These are phyloP conservation scores for Fusarium dimerum DNA, from an alignment of 2,329 filamentous ascomycete species.

Conservation along the genomic window DNA sequence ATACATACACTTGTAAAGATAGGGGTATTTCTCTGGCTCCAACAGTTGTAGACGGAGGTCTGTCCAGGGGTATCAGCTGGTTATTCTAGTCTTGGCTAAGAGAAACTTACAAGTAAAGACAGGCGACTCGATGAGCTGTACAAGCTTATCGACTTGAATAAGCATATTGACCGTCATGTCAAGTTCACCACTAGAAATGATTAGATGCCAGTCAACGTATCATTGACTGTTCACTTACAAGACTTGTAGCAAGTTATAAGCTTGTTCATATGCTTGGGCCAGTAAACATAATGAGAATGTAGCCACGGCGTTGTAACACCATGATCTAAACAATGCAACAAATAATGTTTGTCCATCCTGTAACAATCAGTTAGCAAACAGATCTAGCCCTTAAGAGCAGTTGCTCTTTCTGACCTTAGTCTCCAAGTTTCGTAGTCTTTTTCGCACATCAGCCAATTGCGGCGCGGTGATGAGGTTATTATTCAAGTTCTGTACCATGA, in stretches of 20 bases:
- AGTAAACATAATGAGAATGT: constrained; percentile 95
- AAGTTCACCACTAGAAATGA: constrained; percentile 74
- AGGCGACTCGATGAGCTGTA: constrained; percentile 93
- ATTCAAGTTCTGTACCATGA: constrained; percentile 99
- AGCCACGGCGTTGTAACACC: constrained; percentile 98
- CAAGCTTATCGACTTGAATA: constrained; percentile 97
- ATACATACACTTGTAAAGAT: constrained; percentile 97
- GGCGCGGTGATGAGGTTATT: constrained; percentile 98
- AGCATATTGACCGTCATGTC: constrained; percentile 99
- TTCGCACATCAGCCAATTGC: constrained; percentile 86
- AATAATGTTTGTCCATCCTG: constrained; percentile 95
- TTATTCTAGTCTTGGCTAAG: not conserved
- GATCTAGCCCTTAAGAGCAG: not conserved
- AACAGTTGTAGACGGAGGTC: constrained; percentile 92
- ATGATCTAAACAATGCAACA: constrained; percentile 89
- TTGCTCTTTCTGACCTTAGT: constrained; percentile 59
- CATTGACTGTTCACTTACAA: constrained; percentile 62
- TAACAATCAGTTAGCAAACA: constrained; percentile 6
- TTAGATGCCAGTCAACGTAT: not conserved
- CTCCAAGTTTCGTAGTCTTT: constrained; percentile 86
- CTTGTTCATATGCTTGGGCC: constrained; percentile 96
- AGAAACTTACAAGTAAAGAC: constrained; percentile 89
- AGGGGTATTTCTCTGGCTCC: constrained; percentile 91
- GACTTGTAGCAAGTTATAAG: constrained; percentile 92
- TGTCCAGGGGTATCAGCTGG: constrained; percentile 35